A percentile compares a stretch with the other conserved stretches of the same genome.
phyloP scores from a whole-genome alignment of 805 yeast species.

The Suhomyces prunicola region DNA sequence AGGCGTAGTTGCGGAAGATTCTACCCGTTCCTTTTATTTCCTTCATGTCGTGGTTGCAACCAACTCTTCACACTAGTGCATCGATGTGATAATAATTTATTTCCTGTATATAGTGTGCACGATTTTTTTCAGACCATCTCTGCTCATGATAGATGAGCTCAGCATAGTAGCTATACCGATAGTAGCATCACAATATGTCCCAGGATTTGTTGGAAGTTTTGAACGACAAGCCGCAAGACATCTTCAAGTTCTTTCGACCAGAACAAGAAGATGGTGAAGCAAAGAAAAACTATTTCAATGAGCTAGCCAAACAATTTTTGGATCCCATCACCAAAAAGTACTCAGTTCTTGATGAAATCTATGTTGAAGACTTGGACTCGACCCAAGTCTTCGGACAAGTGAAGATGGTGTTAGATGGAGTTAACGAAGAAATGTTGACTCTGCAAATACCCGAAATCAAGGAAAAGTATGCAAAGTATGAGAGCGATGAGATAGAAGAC shows the following conservation, averaged over 20 bases:
- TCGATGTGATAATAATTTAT: neutral
- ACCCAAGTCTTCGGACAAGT: conserved; percentile 93
- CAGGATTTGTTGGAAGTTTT: conserved; percentile 20
- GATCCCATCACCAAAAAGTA: conserved; percentile 55
- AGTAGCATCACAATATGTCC: conserved; percentile 13
- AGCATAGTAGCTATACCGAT: neutral
- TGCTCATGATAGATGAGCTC: conserved; percentile 1
- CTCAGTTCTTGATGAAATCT: conserved; percentile 76
- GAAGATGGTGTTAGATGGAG: conserved; percentile 77
- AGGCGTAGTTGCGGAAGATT: neutral
- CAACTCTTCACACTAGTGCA: neutral
- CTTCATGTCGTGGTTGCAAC: neutral
- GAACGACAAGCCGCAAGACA: conserved; percentile 21
- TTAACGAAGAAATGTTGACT: conserved; percentile 59
- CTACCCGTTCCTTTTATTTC: neutral
- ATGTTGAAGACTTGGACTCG: conserved; percentile 83
- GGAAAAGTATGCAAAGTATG: conserved; percentile 15
- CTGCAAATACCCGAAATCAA: conserved; percentile 54
- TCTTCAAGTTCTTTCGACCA: conserved; percentile 16
- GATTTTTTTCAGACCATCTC: conserved; percentile 7
- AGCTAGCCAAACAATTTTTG: conserved; percentile 45
- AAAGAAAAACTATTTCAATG: conserved; percentile 20
- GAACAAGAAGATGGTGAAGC: neutral
- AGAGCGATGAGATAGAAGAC: conserved; percentile 16
- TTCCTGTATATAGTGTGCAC: conserved; percentile 2